Evolutionary conservation across 768 basidiomycete species (phyloP).

Genomic region (Auricularia sp.): DNA sequence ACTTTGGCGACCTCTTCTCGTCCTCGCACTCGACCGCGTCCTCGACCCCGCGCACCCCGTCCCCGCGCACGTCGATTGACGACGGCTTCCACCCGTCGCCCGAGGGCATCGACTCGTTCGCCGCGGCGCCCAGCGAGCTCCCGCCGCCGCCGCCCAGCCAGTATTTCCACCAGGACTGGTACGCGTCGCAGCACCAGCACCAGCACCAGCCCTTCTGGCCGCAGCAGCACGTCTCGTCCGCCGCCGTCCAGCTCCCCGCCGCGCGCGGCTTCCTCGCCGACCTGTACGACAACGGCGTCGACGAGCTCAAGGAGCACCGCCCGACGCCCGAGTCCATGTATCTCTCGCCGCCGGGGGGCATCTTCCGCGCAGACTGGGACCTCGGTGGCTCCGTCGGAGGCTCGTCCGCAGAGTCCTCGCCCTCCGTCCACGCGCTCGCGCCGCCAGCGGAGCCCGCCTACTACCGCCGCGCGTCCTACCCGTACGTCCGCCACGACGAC

Average conservation of each 20-base stretch:
- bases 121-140: not conserved
- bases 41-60: not conserved
- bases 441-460: conserved; percentile 26
- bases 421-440: conserved; percentile 13
- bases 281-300: conserved; percentile 51
- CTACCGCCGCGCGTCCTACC: conserved; percentile 63
- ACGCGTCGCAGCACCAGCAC: not conserved
- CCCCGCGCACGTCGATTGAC: not conserved
- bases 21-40: not conserved
- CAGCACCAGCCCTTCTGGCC: not conserved
- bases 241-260: conserved; percentile 25
- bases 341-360: conserved; percentile 20
- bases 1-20: not conserved
- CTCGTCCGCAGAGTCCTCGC: not conserved
- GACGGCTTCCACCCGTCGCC: not conserved
- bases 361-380: conserved; percentile 7
- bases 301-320: conserved; percentile 15
- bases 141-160: not conserved
- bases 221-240: conserved; percentile 17
- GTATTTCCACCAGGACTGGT: not conserved
- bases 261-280: conserved; percentile 53
- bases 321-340: conserved; percentile 19
- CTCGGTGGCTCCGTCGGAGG: not conserved
- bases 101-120: not conserved
- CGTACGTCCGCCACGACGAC: conserved; percentile 65